These are phyloP conservation scores for Boletus hoseneyae DNA, from an alignment of 1,284 basidiomycete genomes.

Conservation along the genomic window DNA sequence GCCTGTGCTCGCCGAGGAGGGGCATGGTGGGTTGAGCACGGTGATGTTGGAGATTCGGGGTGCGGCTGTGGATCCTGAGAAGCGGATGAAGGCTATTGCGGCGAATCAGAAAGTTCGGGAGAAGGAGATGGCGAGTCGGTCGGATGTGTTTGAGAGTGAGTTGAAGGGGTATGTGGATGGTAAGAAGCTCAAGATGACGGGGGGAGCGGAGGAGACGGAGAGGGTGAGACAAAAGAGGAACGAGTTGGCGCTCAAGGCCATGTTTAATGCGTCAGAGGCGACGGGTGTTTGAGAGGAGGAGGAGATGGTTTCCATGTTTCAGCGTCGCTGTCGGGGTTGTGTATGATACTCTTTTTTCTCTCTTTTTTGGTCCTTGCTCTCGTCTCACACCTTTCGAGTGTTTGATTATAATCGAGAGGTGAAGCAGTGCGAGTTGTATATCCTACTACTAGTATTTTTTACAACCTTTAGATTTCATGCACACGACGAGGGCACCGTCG, in stretches of 20 bases:
- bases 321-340: too few species aligned
- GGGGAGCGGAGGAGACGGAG: conserved; percentile 89
- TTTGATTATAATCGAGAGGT: too few species aligned
- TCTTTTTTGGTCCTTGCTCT: too few species aligned
- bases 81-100: conserved; percentile 86
- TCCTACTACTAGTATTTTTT: too few species aligned
- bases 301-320: too few species aligned
- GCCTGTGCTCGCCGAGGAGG: conserved; percentile 61
- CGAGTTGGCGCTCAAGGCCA: conserved; percentile 81
- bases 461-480: too few species aligned
- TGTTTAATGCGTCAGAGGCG: conserved; percentile 63
- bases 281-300: too few species aligned
- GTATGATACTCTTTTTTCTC: too few species aligned
- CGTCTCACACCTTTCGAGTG: too few species aligned
- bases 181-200: conserved; percentile 90
- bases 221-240: conserved; percentile 79
- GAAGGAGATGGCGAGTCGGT: conserved; percentile 63
- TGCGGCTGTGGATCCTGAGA: conserved; percentile 76
- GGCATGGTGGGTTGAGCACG: conserved; percentile 58
- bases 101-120: conserved; percentile 77
- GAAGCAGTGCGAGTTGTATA: too few species aligned
- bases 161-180: conserved; percentile 78
- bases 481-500: too few species aligned
- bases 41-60: conserved; percentile 87
- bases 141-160: conserved; percentile 82